Base-by-base conservation (phyloP, 225 moss, liverwort and hornwort species). In the Bryoerythrophyllum caledonicum region DNA sequence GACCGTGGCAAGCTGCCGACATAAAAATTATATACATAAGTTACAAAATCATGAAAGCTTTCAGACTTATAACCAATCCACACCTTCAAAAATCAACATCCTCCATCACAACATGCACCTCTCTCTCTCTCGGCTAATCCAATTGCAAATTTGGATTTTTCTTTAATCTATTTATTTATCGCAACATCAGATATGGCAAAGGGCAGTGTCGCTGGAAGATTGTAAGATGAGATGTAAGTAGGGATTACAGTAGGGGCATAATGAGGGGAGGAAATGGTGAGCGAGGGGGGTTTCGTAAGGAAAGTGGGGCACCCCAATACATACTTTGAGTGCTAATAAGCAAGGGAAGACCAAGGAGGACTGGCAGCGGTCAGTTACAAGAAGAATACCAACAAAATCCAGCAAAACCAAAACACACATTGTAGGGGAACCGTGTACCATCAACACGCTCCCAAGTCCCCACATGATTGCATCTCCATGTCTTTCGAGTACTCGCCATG, bases 301-400 rank as follows among this genome's bases (percentile, higher is more conserved):
- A 52, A 49, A 72, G 74, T 74, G 61, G 73, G 7, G 63, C 61
- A 73, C n/a, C 51, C 63, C 51, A 73, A 73, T 49, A 32, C 74
- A 63, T 24, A 6, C 74, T 51, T 35, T 26, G 74, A 74, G 63
- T 74, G 74, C 73, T 34, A 23, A 15, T 32, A 32, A 48, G 72
- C 72, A 72, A 72, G 72, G 60, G 72, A 72, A 72, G 60, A 72
- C 61, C 10, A 38, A 38, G 10, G 32, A 32, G 30, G 72, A 72
- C 60, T 60, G 8, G 4, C 60, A 20, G 20, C 20, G 28, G 27
- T 72, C 74, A 63, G 74, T 74, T 74, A 74, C 74, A 63, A 53
- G 52, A 63, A 52, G 19, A 63, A 63, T 2, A 14, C 48, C 32
- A 20, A 8, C 21, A 15, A 60, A 61, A 46, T 32, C 60, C 32